Conservation (phyloP, 31 red algal genomes). For the Endocladia muricata region DNA sequence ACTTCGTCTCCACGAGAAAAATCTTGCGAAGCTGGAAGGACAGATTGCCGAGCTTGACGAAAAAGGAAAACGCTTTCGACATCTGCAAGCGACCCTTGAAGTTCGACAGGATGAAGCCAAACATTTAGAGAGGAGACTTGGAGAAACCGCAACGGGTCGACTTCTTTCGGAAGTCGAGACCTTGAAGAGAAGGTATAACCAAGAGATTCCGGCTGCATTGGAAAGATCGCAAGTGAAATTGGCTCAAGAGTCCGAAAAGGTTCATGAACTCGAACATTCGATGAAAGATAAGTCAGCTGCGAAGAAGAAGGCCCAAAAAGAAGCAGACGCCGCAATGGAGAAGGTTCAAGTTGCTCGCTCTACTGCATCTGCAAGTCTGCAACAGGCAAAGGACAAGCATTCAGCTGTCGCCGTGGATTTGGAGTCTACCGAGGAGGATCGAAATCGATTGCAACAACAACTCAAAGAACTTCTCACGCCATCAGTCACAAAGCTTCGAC, state of each 20-base stretch:
- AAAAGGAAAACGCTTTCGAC: slow-evolving; percentile 43
- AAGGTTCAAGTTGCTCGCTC: slow-evolving; percentile 15
- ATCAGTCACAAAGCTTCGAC: slow-evolving; percentile 27
- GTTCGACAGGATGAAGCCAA: slow-evolving; percentile 66
- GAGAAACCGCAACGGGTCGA: slow-evolving; percentile 60
- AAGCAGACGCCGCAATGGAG: slow-evolving; percentile 57
- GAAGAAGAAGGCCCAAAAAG: slow-evolving; percentile 38
- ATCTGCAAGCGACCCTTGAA: slow-evolving; percentile 57
- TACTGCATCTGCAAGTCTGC: slow-evolving; percentile 19
- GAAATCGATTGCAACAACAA: slow-evolving; percentile 58
- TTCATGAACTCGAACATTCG: slow-evolving; percentile 55
- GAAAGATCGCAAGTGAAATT: slow-evolving; percentile 31
- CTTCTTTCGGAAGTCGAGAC: slow-evolving; percentile 59
- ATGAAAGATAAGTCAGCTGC: slow-evolving; percentile 60
- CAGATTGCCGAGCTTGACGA: slow-evolving; percentile 41
- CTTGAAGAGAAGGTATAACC: slow-evolving; percentile 26
- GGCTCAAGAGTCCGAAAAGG: slow-evolving; percentile 5
- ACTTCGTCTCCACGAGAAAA: slow-evolving; percentile 37
- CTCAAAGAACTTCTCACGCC: neutral
- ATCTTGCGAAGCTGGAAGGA: slow-evolving; percentile 42
- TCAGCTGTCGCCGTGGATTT: slow-evolving; percentile 39
- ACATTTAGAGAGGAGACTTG: slow-evolving; percentile 49
- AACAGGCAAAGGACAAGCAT: slow-evolving; percentile 42
- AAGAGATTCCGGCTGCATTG: slow-evolving; percentile 46
- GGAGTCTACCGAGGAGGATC: slow-evolving; percentile 55